Conservation (phyloP, 2,329 filamentous ascomycete genomes). For the Ampelomyces quisqualis region DNA sequence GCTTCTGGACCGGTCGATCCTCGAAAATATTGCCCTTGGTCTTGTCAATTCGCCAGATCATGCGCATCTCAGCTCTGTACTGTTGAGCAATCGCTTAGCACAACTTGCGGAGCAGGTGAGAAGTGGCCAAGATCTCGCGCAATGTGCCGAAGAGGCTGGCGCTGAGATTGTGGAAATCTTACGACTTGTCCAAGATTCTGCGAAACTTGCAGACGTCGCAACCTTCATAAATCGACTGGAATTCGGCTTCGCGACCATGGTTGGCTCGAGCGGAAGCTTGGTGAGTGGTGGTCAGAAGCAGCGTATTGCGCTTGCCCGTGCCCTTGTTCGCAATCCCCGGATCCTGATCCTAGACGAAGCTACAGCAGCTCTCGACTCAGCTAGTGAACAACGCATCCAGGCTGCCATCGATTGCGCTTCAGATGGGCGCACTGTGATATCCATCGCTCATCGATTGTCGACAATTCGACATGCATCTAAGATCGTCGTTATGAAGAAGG, state of each 20-base stretch:
- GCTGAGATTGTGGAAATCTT: slow-evolving; percentile 50
- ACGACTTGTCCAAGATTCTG: slow-evolving; percentile 51
- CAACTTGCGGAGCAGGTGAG: slow-evolving; percentile 56
- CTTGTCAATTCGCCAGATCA: slow-evolving; percentile 48
- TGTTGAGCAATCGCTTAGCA: slow-evolving; percentile 54
- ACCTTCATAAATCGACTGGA: slow-evolving; percentile 57
- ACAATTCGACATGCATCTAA: slow-evolving; percentile 42
- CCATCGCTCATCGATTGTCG: slow-evolving; percentile 44
- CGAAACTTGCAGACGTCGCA: slow-evolving; percentile 60
- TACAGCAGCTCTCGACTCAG: slow-evolving; percentile 61
- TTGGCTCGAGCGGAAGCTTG: slow-evolving; percentile 57
- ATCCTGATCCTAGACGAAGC: slow-evolving; percentile 64
- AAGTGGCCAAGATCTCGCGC: slow-evolving; percentile 51
- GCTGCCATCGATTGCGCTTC: slow-evolving; percentile 39
- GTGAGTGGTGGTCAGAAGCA: slow-evolving; percentile 62
- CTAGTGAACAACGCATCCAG: slow-evolving; percentile 59
- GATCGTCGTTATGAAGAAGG: slow-evolving; percentile 44
- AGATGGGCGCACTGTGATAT: slow-evolving; percentile 39
- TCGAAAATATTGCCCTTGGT: slow-evolving; percentile 57
- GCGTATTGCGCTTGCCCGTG: slow-evolving; percentile 59
- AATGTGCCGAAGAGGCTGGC: slow-evolving; percentile 16
- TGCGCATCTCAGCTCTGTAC: slow-evolving; percentile 45
- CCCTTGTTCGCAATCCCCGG: slow-evolving; percentile 57
- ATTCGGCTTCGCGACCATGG: slow-evolving; percentile 50
- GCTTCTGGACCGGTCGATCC: slow-evolving; percentile 53